Evolutionary conservation across 768 basidiomycete species (phyloP).

Genomic region (Kwoniella shandongensis): DNA sequence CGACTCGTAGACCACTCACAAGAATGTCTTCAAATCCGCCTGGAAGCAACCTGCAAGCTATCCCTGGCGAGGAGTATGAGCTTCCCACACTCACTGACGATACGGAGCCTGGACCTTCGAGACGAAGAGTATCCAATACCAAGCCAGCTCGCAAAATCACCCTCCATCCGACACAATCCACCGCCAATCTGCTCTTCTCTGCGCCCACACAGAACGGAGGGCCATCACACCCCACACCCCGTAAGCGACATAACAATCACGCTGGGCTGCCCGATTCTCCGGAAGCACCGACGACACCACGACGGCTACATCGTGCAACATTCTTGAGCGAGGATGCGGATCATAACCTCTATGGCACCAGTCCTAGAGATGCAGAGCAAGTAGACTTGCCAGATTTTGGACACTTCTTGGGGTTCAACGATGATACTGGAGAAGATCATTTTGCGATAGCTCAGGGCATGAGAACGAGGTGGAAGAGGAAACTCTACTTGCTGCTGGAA

Average conservation of each 20-base stretch:
- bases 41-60: constrained; percentile 8
- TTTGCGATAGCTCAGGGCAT: constrained; percentile 44
- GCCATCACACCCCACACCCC: neutral
- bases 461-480: constrained; percentile 61
- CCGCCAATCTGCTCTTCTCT: constrained; percentile 28
- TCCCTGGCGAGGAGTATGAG: constrained; percentile 37
- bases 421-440: constrained; percentile 49
- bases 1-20: no score
- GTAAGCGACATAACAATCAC: constrained; percentile 11
- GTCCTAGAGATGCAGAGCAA: constrained; percentile 30
- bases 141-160: constrained; percentile 17
- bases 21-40: constrained; percentile 35
- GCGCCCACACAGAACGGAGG: constrained; percentile 8
- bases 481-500: constrained; percentile 71
- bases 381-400: constrained; percentile 50
- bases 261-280: constrained; percentile 20
- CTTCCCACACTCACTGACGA: constrained; percentile 19
- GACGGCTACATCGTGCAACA: constrained; percentile 13
- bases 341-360: neutral
- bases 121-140: constrained; percentile 6
- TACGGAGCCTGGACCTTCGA: constrained; percentile 24
- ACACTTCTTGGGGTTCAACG: constrained; percentile 48
- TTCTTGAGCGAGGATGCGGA: constrained; percentile 25
- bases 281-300: constrained; percentile 18
- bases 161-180: constrained; percentile 18